Percentiles rank a stretch among this genome's conserved stretches.
Conservation (phyloP, 768 basidiomycete species). For the Boletus speciosus region DNA sequence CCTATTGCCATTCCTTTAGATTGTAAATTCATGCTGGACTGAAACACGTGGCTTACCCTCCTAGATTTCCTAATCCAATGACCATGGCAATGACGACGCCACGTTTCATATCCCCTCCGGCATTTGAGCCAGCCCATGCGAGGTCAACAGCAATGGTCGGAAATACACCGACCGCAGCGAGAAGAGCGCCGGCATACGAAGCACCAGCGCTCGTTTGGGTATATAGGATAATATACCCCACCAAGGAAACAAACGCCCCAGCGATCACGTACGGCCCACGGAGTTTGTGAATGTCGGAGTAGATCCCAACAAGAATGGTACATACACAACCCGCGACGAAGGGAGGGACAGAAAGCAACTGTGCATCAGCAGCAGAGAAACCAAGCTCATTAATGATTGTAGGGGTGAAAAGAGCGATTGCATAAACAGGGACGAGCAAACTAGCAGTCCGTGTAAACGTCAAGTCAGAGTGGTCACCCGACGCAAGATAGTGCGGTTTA, state of each 20-base stretch:
- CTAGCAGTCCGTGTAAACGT: constrained; percentile 20
- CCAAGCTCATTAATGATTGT: constrained; percentile 50
- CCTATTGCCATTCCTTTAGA: constrained; percentile 19
- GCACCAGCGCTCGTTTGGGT: constrained; percentile 20
- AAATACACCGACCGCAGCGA: constrained; percentile 52
- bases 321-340: constrained; percentile 45
- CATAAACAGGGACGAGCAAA: constrained; percentile 44
- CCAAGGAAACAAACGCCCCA: constrained; percentile 40
- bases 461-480: neutral
- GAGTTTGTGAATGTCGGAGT: constrained; percentile 40
- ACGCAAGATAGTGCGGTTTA: neutral
- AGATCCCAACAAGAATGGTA: constrained; percentile 41
- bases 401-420: constrained; percentile 49
- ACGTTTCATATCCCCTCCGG: constrained; percentile 53
- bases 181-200: constrained; percentile 45
- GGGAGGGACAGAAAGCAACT: constrained; percentile 48
- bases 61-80: constrained; percentile 53
- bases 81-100: constrained; percentile 53
- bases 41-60: constrained; percentile 38
- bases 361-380: constrained; percentile 48
- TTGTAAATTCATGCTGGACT: neutral
- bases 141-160: constrained; percentile 47
- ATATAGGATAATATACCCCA: constrained; percentile 52
- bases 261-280: constrained; percentile 50
- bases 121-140: constrained; percentile 55